phyloP scores from a whole-genome alignment of 2,329 filamentous ascomycete genomes.

The Fusarium penzigii region DNA sequence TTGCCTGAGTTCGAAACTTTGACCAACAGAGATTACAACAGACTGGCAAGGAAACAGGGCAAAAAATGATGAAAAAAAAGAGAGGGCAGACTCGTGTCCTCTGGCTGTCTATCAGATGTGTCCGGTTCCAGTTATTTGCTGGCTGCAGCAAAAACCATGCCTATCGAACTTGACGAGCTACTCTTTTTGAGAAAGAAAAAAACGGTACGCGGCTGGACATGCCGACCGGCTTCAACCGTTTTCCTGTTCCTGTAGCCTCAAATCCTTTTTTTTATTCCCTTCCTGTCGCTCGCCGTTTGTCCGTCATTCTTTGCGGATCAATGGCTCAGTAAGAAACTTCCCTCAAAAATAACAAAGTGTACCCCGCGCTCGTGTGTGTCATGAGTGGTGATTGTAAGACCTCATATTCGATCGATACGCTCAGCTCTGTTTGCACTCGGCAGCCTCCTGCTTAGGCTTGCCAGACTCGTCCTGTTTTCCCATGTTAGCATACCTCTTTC shows the following conservation, averaged over 20 bases:
- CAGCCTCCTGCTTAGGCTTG: conserved; percentile 91
- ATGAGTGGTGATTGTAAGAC: conserved; percentile 22
- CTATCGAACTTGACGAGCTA: conserved; percentile 31
- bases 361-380: conserved; percentile 30
- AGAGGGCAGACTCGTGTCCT: conserved; percentile 26
- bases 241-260: conserved; percentile 31
- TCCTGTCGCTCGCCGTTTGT: conserved; percentile 23
- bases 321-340: conserved; percentile 22
- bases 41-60: conserved; percentile 24
- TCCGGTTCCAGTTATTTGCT: conserved; percentile 27
- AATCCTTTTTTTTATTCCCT: conserved; percentile 4
- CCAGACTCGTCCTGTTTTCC: conserved; percentile 72
- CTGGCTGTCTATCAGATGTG: conserved; percentile 31
- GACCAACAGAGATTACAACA: conserved; percentile 22
- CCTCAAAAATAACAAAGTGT: conserved; percentile 18
- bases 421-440: conserved; percentile 96
- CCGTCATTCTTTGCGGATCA: conserved; percentile 20
- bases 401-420: conserved; percentile 39
- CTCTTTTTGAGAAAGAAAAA: conserved; percentile 17
- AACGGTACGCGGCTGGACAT: conserved; percentile 26
- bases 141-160: conserved; percentile 27
- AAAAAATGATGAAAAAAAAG: conserved; percentile 17
- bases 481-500: conserved; percentile 9
- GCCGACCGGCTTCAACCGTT: conserved; percentile 29
- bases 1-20: background rate